These are phyloP conservation scores for Colletotrichum filicis DNA, from an alignment of 2,329 filamentous ascomycete species.

Conservation along the genomic window DNA sequence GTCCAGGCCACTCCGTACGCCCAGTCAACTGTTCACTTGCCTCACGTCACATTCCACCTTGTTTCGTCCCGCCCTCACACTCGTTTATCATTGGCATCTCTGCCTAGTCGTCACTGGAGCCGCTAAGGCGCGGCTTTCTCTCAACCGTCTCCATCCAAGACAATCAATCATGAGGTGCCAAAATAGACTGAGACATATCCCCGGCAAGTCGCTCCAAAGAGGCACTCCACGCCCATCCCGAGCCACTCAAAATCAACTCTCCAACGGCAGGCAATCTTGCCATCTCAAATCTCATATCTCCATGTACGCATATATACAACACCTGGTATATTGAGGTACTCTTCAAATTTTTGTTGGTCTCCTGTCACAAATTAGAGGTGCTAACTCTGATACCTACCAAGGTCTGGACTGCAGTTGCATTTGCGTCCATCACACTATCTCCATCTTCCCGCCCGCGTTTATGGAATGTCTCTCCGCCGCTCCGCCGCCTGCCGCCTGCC, in stretches of 20 bases:
- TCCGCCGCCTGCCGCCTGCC: conserved; percentile 8
- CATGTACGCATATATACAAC: neutral
- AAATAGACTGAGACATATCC: conserved; percentile 20
- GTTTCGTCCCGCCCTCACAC: neutral
- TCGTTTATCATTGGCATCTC: neutral
- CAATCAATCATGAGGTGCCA: conserved; percentile 2
- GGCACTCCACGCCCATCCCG: neutral
- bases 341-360: neutral
- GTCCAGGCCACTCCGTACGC: neutral
- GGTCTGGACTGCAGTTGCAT: neutral
- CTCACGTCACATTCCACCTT: conserved; percentile 25
- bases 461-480: conserved; percentile 28
- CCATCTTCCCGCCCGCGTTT: conserved; percentile 14
- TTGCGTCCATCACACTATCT: conserved; percentile 11
- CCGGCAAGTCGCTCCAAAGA: conserved; percentile 14
- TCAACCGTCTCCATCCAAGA: neutral
- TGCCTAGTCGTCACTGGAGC: neutral
- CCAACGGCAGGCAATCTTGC: neutral
- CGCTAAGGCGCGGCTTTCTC: conserved; percentile 13
- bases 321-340: too few species aligned
- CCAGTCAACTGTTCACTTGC: conserved; percentile 16
- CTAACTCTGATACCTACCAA: conserved; percentile 11
- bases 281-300: conserved; percentile 14
- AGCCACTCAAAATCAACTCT: conserved; percentile 1
- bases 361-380: neutral